Percentiles rank a stretch among this genome's conserved stretches.
These are phyloP conservation scores for Nakazawaea anatomiae DNA, from an alignment of 805 yeast species.

Conservation along the genomic window DNA sequence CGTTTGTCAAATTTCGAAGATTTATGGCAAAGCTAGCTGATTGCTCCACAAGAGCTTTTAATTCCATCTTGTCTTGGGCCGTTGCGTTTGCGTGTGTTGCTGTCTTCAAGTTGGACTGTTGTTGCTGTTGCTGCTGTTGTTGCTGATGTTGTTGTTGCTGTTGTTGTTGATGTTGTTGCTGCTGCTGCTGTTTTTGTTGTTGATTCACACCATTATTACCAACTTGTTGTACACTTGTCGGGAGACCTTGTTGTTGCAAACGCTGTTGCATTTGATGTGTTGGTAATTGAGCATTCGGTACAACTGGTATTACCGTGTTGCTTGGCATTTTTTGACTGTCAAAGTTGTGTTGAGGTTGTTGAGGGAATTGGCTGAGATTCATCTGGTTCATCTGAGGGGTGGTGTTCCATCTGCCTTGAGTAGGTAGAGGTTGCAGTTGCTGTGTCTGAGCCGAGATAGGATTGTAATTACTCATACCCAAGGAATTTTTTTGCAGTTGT, in stretches of 20 bases:
- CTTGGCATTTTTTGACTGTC: constrained; percentile 14
- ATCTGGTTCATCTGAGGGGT: constrained; percentile 15
- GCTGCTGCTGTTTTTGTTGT: constrained; percentile 12
- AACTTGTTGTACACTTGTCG: constrained; percentile 10
- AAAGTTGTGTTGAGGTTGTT: constrained; percentile 13
- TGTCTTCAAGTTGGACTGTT: constrained; percentile 12
- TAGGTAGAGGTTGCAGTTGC: constrained; percentile 16
- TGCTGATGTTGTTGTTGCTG: constrained; percentile 7
- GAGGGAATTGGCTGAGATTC: constrained; percentile 11
- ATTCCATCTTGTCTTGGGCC: constrained; percentile 56
- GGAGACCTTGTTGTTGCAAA: constrained; percentile 18
- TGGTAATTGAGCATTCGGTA: constrained; percentile 11
- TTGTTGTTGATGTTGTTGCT: constrained; percentile 11
- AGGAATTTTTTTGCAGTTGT: constrained; percentile 13
- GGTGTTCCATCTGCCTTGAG: constrained; percentile 13
- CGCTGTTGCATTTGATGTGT: constrained; percentile 13
- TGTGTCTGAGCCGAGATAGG: constrained; percentile 13
- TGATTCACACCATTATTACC: constrained; percentile 11
- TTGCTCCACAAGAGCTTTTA: constrained; percentile 62
- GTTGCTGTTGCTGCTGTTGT: constrained; percentile 10
- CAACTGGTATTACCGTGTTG: constrained; percentile 11
- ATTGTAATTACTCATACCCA: constrained; percentile 9
- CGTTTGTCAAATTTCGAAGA: constrained; percentile 58
- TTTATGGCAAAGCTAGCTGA: constrained; percentile 62
- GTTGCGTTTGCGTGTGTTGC: constrained; percentile 27